phyloP scores from a whole-genome alignment of 73 alveolate genomes.

The Durusdinium trenchii region DNA sequence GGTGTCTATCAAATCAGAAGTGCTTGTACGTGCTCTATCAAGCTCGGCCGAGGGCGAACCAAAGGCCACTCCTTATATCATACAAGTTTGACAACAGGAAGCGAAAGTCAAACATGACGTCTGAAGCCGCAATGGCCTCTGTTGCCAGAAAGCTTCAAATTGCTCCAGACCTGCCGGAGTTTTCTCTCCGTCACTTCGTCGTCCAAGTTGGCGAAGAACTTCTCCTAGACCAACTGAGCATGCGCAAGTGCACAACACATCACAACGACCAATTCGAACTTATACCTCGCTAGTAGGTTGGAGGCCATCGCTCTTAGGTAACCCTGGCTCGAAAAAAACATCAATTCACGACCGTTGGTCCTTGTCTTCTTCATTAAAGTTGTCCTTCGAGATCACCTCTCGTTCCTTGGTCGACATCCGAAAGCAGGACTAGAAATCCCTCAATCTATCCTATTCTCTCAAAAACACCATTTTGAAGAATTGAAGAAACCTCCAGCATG shows the following conservation, averaged over 20 bases:
- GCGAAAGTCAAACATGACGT: neutral
- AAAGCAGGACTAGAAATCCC: too few species aligned
- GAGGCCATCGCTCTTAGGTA: too few species aligned
- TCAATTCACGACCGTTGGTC: neutral
- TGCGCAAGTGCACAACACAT: neutral
- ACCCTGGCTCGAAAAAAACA: neutral
- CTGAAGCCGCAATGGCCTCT: neutral
- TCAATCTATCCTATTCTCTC: too few species aligned
- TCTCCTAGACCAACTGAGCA: neutral
- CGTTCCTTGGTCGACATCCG: slow-evolving; percentile 30
- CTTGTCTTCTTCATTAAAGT: slow-evolving; percentile 58
- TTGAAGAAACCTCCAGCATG: too few species aligned
- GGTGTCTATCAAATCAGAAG: neutral
- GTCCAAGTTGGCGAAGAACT: slow-evolving; percentile 24
- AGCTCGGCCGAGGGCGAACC: slow-evolving; percentile 21
- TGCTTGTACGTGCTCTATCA: neutral
- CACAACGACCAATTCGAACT: neutral
- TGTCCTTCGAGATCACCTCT: slow-evolving; percentile 55
- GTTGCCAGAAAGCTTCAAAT: slow-evolving; percentile 27
- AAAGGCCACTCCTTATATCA: slow-evolving; percentile 69
- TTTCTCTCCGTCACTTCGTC: slow-evolving; percentile 67
- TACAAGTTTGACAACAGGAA: neutral
- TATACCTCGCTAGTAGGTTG: neutral
- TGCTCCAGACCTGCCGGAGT: slow-evolving; percentile 80
- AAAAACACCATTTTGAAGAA: too few species aligned